Evolutionary conservation across 176 grass and related monocot species (phyloP), one percentile per base, ranked within the genome.

Genomic region (Aegilops sharonensis): DNA sequence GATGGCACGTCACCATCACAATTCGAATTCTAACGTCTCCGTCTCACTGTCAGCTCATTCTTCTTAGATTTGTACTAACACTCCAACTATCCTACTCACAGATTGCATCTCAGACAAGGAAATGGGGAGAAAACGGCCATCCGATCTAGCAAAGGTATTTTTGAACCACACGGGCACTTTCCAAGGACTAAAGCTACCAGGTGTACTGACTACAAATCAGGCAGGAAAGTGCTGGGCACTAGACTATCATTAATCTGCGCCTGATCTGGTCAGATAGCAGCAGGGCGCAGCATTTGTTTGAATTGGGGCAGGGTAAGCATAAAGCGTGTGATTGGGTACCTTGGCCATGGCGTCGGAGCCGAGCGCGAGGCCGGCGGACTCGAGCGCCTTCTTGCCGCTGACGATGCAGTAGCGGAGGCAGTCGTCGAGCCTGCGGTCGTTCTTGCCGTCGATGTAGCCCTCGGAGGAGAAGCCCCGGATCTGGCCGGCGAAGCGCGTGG

Each of bases 361-460:
- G 72, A 29, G 70, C 20, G 61, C 80, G 73, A 98, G 83, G 3
- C 68, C 88, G 3, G 91, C 88, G 32, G 77, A 64, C 83, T 95
- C 93, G 72, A 98, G 87, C 36, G 89, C 89, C 89, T 98, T 98
- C 91, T 98, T 98, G 50, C 95, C 95, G 72, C 91, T 93, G 73
- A 98, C 95, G 76, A 98, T 78, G 89, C 95, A 95, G 85, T 95
- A 98, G 5, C 89, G 94, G 77, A 95, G 85, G 91, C 89, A 98
- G 87, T 93, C 91, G 68, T 98, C 95, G 20, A 95, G 88, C 11
- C 91, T 37, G 11, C 89, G 89, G 76, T 98, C 93, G 71, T 93
- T 92, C 87, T 98, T 91, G 4, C 89, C 89, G 45, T 98, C 95
- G 84, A 98, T 98, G 83, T 93, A 98, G 0, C 93, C 95, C 90